Evolutionary conservation across 495 filamentous ascomycete species (phyloP).

Genomic region (Viridothelium virens): DNA sequence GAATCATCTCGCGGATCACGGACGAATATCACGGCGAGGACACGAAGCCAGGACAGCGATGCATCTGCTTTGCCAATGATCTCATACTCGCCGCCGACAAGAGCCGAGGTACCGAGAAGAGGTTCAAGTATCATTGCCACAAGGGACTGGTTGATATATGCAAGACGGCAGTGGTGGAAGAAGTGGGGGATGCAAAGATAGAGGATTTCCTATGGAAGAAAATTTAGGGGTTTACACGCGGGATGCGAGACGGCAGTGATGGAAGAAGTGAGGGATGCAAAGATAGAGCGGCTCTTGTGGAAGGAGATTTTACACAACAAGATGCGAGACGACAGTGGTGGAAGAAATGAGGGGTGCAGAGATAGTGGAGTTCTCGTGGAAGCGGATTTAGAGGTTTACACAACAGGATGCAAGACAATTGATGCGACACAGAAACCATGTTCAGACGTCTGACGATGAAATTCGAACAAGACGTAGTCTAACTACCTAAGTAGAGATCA

Average conservation of each 20-base stretch:
- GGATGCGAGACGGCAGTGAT: not conserved
- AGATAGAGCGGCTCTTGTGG: no score
- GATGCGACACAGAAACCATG: no score
- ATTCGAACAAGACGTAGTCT: no score
- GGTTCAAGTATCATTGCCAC: slow-evolving; percentile 8
- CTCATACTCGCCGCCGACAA: slow-evolving; percentile 24
- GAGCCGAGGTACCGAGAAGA: slow-evolving; percentile 12
- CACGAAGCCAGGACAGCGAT: slow-evolving; percentile 13
- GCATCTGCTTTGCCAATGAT: slow-evolving; percentile 23
- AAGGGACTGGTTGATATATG: slow-evolving; percentile 23
- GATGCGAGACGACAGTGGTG: no score
- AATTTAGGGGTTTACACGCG: slow-evolving; percentile 7
- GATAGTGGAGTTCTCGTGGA: no score
- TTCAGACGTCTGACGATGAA: no score
- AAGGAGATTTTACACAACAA: no score
- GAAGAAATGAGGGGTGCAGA: no score
- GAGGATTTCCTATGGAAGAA: slow-evolving; percentile 25
- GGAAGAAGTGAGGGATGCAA: not conserved
- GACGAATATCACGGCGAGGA: slow-evolving; percentile 21
- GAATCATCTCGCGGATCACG: slow-evolving; percentile 21
- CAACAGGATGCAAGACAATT: no score
- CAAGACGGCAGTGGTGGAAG: slow-evolving; percentile 15
- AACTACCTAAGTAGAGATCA: not conserved
- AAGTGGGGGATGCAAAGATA: slow-evolving; percentile 13
- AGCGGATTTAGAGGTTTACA: no score